Evolutionary conservation across 2,329 filamentous ascomycete genomes (phyloP).

Genomic region (Daldinia eschscholtzii): DNA sequence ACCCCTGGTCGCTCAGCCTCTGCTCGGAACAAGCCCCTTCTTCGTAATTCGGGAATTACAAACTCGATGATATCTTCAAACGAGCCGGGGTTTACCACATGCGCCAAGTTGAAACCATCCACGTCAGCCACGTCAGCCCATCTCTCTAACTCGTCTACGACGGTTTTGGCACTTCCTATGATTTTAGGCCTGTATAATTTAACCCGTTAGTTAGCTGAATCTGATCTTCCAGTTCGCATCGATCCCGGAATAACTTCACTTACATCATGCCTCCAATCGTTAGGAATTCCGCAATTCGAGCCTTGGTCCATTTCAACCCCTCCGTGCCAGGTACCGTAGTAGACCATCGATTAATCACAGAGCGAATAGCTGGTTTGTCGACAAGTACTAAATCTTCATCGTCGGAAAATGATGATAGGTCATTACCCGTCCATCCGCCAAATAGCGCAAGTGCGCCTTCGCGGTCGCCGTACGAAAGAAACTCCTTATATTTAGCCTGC

Average conservation of each 20-base stretch:
- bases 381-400: constrained; percentile 68
- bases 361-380: constrained; percentile 64
- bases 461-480: constrained; percentile 64
- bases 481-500: constrained; percentile 61
- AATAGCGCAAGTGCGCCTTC: constrained; percentile 68
- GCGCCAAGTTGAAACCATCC: constrained; percentile 47
- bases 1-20: constrained; percentile 36
- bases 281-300: constrained; percentile 56
- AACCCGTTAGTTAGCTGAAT: constrained; percentile 16
- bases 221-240: neutral
- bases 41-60: constrained; percentile 45
- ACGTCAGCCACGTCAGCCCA: constrained; percentile 45
- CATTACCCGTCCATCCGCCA: constrained; percentile 70
- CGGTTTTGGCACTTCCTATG: constrained; percentile 45
- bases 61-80: constrained; percentile 47
- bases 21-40: constrained; percentile 56
- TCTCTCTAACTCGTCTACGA: constrained; percentile 46
- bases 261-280: constrained; percentile 54
- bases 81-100: constrained; percentile 44
- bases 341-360: constrained; percentile 41
- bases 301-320: constrained; percentile 57
- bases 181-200: constrained; percentile 36
- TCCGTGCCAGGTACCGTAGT: constrained; percentile 62
- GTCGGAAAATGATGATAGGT: constrained; percentile 66
- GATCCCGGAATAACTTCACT: constrained; percentile 4